A percentile compares a stretch with the other conserved stretches of the same genome.
Conservation (phyloP, 345 rosid species). For the Murraya paniculata region DNA sequence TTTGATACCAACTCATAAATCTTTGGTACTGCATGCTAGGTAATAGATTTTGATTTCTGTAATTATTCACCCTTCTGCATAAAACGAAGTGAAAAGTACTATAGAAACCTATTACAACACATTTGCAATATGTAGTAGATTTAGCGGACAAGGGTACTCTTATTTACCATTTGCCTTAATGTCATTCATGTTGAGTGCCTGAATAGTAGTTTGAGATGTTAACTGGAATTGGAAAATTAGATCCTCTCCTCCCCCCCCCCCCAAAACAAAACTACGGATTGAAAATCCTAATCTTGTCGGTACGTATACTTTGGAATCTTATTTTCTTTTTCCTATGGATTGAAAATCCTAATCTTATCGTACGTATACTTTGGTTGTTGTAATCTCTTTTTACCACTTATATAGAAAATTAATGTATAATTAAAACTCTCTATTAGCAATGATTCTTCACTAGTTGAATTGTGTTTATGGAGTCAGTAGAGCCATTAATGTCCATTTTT, state of each 20-base stretch:
- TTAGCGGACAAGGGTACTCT: not conserved
- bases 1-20: not conserved
- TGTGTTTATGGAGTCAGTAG: not conserved
- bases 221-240: not conserved
- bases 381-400: not conserved
- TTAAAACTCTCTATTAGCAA: not conserved
- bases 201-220: not conserved
- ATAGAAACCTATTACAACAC: not conserved
- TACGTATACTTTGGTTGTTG: not conserved
- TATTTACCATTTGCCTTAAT: not conserved
- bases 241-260: not conserved
- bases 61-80: constrained; percentile 5
- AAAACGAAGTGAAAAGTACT: not conserved
- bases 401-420: not conserved
- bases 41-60: not conserved
- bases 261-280: too few species aligned
- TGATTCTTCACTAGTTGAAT: not conserved
- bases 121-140: not conserved
- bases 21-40: not conserved
- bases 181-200: not conserved
- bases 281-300: not conserved
- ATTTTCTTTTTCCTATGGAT: not conserved
- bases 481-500: not conserved
- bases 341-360: not conserved
- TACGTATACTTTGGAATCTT: not conserved